phyloP scores from a whole-genome alignment of 768 basidiomycete species.

The Phallus indusiatus region DNA sequence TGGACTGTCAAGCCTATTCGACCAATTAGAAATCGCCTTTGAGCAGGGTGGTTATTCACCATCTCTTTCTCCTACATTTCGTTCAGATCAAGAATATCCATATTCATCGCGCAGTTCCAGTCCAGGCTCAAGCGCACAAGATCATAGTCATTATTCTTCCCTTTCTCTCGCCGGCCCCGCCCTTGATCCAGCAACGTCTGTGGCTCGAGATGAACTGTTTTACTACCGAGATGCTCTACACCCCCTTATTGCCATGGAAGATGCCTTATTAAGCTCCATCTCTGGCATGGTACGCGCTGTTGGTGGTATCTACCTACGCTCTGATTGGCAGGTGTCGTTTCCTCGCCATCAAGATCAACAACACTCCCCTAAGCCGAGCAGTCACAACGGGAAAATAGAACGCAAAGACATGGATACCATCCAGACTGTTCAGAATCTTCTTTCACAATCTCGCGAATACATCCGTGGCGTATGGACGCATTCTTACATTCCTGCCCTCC shows the following conservation, averaged over 20 bases:
- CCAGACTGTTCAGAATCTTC: slow-evolving; percentile 44
- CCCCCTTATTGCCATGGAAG: slow-evolving; percentile 58
- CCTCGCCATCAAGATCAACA: slow-evolving; percentile 31
- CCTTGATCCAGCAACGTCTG: background rate
- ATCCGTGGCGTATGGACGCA: slow-evolving; percentile 63
- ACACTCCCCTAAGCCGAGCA: slow-evolving; percentile 16
- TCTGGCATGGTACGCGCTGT: slow-evolving; percentile 53
- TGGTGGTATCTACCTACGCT: slow-evolving; percentile 60
- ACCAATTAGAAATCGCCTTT: slow-evolving; percentile 54
- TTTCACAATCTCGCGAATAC: slow-evolving; percentile 39
- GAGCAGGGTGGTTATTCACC: slow-evolving; percentile 18
- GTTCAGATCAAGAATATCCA: slow-evolving; percentile 6
- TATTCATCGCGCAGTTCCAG: slow-evolving; percentile 5
- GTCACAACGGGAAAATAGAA: slow-evolving; percentile 10
- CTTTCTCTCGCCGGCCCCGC: background rate
- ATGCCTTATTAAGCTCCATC: slow-evolving; percentile 57
- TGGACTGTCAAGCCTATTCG: slow-evolving; percentile 64
- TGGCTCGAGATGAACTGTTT: slow-evolving; percentile 33
- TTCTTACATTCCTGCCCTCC: slow-evolving; percentile 47
- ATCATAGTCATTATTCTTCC: slow-evolving; percentile 1
- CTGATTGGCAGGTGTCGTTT: slow-evolving; percentile 57
- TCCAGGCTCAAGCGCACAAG: slow-evolving; percentile 7
- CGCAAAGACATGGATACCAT: slow-evolving; percentile 32
- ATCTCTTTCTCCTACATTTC: slow-evolving; percentile 15
- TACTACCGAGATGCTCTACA: slow-evolving; percentile 47